phyloP scores from a whole-genome alignment of 257 asterid genomes.

The Solanum rostratum region DNA sequence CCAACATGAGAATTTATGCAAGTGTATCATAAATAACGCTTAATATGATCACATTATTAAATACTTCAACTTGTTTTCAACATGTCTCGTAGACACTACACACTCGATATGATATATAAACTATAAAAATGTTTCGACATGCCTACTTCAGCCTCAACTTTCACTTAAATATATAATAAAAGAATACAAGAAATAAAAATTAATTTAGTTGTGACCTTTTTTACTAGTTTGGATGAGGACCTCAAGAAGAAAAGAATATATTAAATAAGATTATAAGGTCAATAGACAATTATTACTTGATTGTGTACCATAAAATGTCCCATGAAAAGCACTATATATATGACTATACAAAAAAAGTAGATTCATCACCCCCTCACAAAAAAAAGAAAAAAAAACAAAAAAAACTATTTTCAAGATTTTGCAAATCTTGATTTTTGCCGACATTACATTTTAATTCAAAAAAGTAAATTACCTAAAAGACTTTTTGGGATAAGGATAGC shows the following conservation, averaged over 20 bases:
- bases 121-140: too few species aligned
- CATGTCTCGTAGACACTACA: background rate
- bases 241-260: too few species aligned
- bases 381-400: background rate
- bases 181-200: background rate
- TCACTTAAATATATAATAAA: too few species aligned
- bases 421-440: conserved; percentile 7
- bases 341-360: background rate
- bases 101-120: background rate
- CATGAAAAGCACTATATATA: background rate
- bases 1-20: background rate
- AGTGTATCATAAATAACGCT: background rate
- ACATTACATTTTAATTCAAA: conserved; percentile 4
- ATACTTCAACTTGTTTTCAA: background rate
- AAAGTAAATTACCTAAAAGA: background rate
- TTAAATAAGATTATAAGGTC: background rate
- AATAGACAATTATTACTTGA: background rate
- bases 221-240: background rate
- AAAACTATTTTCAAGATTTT: background rate
- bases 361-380: background rate
- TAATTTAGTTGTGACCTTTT: background rate
- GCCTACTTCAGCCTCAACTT: too few species aligned
- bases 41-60: background rate
- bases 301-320: background rate
- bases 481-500: background rate